Base-by-base conservation (phyloP, 2,329 filamentous ascomycete genomes). In the Xylariaceae sp. region DNA sequence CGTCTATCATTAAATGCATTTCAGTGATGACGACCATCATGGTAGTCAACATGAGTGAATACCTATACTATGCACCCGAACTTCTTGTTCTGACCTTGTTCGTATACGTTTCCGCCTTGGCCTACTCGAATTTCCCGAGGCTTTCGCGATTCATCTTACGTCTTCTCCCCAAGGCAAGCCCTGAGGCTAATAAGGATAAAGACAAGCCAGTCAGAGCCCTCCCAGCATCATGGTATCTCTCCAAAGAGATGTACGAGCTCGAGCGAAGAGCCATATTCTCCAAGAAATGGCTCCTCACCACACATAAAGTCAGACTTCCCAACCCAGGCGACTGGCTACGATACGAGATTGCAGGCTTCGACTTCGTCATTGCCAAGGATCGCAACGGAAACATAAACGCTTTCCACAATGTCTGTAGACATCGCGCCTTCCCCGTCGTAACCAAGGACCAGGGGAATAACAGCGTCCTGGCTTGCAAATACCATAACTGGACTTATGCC, bases 401-500 rank as follows among this genome's bases (percentile, higher is more conserved):
- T 13, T 86, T 86, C 68, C 84, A 86, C 73, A 86, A 87, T 66
- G 76, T 86, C 41, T 86, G 84, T 71, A 74, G 84, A 1, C 84
- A 86, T 68, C 76, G 84, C 5, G 84, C 84, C 18, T 87, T 81
- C 66, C 81, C 82, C 0, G 78, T 86, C 7, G 81, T 84, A 7
- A 76, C 74, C 3, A 76, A 78, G 49, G 75, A 80, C 2, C 71
- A 76, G 8, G 84, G 84, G 2, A 76, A 76, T 48, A 77, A 77
- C 52, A 76, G 73, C 63, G 78, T 86, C 41, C 76, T 87, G 44
- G 75, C 79, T 0, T 87, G 84, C 74, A 80, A 80, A 60, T 86
- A 86, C 65, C 83, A 86, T 66, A 83, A 82, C 48, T 87, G 84
- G 83, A 83, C 81, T 2, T 86, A 86, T 61, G 80, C 82, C 50